Evolutionary conservation across 2,329 filamentous ascomycete species (phyloP).

Genomic region (Monosporascus sp.): DNA sequence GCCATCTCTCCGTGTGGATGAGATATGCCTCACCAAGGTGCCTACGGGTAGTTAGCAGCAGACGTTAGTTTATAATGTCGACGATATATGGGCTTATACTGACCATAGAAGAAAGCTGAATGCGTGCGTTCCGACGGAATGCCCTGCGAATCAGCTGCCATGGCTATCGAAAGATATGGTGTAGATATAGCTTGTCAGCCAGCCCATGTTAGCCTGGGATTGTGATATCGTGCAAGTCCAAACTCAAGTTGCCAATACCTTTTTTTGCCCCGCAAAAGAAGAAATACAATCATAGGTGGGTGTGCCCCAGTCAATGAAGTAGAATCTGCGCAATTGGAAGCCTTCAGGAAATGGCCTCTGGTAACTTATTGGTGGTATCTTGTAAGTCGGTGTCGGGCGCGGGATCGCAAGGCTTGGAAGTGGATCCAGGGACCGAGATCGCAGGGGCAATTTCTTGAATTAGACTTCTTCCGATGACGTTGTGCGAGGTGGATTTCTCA

Average conservation of each 20-base stretch:
- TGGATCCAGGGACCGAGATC: too few species aligned
- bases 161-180: neutral
- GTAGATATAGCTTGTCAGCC: neutral
- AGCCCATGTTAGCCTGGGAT: neutral
- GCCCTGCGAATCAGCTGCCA: conserved; percentile 7
- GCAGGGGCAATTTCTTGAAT: too few species aligned
- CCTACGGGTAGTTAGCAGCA: conserved; percentile 27
- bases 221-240: neutral
- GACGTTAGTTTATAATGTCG: neutral
- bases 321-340: too few species aligned
- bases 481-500: too few species aligned
- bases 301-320: too few species aligned
- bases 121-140: conserved; percentile 15
- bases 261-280: too few species aligned
- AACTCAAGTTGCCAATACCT: neutral
- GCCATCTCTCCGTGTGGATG: neutral
- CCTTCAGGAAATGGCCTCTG: too few species aligned
- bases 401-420: too few species aligned
- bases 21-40: conserved; percentile 26
- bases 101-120: conserved; percentile 56
- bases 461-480: too few species aligned
- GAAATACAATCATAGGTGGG: too few species aligned
- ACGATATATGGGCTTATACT: conserved; percentile 6
- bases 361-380: too few species aligned
- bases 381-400: too few species aligned